Evolutionary conservation across 306 rosid species (phyloP).

Genomic region (Trifolium subterraneum): DNA sequence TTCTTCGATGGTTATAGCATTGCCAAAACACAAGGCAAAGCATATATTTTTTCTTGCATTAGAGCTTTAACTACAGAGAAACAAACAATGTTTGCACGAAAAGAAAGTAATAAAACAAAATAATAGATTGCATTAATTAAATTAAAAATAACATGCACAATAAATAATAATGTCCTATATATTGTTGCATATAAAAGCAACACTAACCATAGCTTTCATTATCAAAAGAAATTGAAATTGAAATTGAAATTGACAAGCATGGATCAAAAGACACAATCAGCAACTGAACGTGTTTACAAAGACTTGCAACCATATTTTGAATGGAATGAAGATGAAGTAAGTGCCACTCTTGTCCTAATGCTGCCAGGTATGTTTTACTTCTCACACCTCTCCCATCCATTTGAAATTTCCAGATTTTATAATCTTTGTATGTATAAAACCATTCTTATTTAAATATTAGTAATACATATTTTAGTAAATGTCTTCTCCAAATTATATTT

Average conservation of each 20-base stretch:
- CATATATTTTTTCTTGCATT: constrained; percentile 43
- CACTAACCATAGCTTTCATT: constrained; percentile 19
- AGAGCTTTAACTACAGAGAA: not conserved
- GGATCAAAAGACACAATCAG: constrained; percentile 36
- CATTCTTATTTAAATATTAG: not conserved
- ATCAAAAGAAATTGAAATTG: no score
- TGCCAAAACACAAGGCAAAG: constrained; percentile 41
- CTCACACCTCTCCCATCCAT: not conserved
- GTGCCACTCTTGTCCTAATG: constrained; percentile 48
- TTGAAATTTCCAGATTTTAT: not conserved
- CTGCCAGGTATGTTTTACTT: constrained; percentile 57
- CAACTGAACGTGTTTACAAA: constrained; percentile 38
- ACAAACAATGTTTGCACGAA: constrained; percentile 47
- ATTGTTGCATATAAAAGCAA: constrained; percentile 44
- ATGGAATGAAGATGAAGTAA: constrained; percentile 50
- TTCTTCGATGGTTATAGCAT: not conserved
- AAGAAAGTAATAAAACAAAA: constrained; percentile 52
- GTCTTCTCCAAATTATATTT: no score
- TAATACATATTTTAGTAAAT: no score
- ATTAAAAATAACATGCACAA: constrained; percentile 18
- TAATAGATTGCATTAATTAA: constrained; percentile 3
- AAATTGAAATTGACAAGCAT: constrained; percentile 6
- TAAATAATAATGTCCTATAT: not conserved
- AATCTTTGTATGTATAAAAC: not conserved
- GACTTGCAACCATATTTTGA: constrained; percentile 51